Base-by-base conservation (phyloP, 1,284 basidiomycete species). In the Pulchroboletus neoregius region DNA sequence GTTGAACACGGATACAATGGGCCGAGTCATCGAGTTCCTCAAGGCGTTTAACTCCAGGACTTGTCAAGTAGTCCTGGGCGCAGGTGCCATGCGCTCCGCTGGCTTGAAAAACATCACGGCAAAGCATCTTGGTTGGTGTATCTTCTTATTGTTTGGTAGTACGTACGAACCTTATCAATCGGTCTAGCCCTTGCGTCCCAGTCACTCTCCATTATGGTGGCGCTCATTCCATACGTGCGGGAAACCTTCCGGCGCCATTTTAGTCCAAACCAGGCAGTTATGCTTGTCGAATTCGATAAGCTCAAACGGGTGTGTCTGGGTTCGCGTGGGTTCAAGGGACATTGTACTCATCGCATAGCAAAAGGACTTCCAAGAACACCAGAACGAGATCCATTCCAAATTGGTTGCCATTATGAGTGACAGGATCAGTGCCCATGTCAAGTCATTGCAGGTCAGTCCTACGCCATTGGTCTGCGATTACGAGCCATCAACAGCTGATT, bases 331-430 rank as follows among this genome's bases (percentile, higher is more conserved):
- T 34, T 31, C 20, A 34, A 37, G 36, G 45, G 30, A 18, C 39
- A 45, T 39, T 31, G n/a, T 41, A 36, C 48, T 64, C 30, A 67
- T 35, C 20, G 30, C 15, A 49, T 6, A 32, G 26, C n/a, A 37
- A 45, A 53, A 92, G 87, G 96, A 99, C 68, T 98, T 91, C 65
- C 94, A 97, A 76, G 95, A 99, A 67, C 95, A 99, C 69, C 96
- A 99, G 70, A 92, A 94, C 65, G 96, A 99, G 73, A 97, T 99
- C 45, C 94, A 99, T 67, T 80, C 91, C 46, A 99, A 99, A 72
- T 78, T 99, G 44, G 88, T 99, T 42, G 90, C 94, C 30, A 99
- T 99, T 69, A 99, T 99, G 96, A 87, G 93, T 43, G 95, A 99
- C 70, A 81, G 95, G 42, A 73, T 99, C 39, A 83, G 76, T 51